phyloP scores from a whole-genome alignment of 108 stramenopile species.

The Conticribra guillardii region DNA sequence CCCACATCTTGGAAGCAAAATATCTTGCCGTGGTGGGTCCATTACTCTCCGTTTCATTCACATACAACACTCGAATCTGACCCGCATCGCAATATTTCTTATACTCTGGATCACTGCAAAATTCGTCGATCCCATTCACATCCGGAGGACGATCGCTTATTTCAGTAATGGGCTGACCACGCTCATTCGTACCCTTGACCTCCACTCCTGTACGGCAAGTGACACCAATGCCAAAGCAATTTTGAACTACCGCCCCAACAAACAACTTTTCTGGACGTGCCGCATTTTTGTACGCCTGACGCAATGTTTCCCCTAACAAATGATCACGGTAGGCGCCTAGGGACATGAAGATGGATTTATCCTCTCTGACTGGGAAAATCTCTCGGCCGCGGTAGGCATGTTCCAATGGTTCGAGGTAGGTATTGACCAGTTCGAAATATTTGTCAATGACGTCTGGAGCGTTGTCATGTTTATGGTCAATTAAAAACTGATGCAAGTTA shows the following conservation, averaged over 20 bases:
- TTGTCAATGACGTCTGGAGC: constrained; percentile 40
- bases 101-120: constrained; percentile 63
- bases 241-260: constrained; percentile 91
- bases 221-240: constrained; percentile 81
- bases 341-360: constrained; percentile 81
- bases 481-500: constrained; percentile 44
- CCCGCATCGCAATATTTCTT: constrained; percentile 66
- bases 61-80: constrained; percentile 80
- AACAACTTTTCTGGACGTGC: constrained; percentile 78
- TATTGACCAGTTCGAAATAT: constrained; percentile 54
- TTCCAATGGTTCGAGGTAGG: constrained; percentile 58
- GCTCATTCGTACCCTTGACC: constrained; percentile 60
- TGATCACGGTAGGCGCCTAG: constrained; percentile 92
- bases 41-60: constrained; percentile 88
- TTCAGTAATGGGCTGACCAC: constrained; percentile 53
- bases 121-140: constrained; percentile 67
- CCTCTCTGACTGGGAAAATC: constrained; percentile 75
- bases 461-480: constrained; percentile 29
- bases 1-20: constrained; percentile 91
- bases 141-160: constrained; percentile 74
- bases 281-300: constrained; percentile 79
- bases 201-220: constrained; percentile 79
- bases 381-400: constrained; percentile 54
- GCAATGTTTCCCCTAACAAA: constrained; percentile 78
- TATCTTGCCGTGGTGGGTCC: constrained; percentile 94